Evolutionary conservation across 164 flowering plant species (phyloP), one percentile per base, ranked within the genome.

Genomic region (Paratinospora sagittata): DNA sequence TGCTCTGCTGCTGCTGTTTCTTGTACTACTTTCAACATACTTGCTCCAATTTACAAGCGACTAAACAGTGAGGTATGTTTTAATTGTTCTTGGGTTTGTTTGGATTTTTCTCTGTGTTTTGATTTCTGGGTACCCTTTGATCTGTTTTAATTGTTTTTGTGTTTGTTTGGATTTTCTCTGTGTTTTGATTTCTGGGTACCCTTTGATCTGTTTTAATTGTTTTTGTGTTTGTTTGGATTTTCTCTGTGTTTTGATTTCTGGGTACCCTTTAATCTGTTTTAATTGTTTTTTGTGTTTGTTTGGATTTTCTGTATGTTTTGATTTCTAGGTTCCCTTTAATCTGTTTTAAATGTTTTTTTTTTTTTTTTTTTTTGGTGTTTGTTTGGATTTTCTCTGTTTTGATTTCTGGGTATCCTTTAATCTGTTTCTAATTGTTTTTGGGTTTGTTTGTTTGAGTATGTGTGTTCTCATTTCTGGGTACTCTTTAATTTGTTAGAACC

Each of bases 31-130:
- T 75, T 78, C 63, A 78, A 78, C 52, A 78, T 75, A 13, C 81
- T 78, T 37, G 81, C 81, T 2, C 81, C 81, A 17, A 78, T 74
- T 43, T 78, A 78, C 75, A 78, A 78, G 75, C 49, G 81, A 19
- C 61, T 78, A 65, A 39, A 45, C 17, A 27, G 70, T 41, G 26
- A 65, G 75, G 81, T 74, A 52, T 67, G 3, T 8, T 65, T 30
- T 7, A 14, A 7, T 30, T 24, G 41, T 7, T 65, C 23, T 27
- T 21, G 23, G n/a, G 14, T 64, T 45, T 63, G 55, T 57, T 34
- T 39, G 66, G 4, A 13, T 26, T n/a, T n/a, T 9, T 36, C 3
- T 65, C 16, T 37, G 5, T 65, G 27, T 7, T 36, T 8, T 37
- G 26, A 66, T 21, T 66, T 19, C 11, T 66, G 2, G 10, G 8